Evolutionary conservation across 352 stramenopile species (phyloP), one percentile per base, ranked within the genome.

Genomic region (Globisporangium nunn): DNA sequence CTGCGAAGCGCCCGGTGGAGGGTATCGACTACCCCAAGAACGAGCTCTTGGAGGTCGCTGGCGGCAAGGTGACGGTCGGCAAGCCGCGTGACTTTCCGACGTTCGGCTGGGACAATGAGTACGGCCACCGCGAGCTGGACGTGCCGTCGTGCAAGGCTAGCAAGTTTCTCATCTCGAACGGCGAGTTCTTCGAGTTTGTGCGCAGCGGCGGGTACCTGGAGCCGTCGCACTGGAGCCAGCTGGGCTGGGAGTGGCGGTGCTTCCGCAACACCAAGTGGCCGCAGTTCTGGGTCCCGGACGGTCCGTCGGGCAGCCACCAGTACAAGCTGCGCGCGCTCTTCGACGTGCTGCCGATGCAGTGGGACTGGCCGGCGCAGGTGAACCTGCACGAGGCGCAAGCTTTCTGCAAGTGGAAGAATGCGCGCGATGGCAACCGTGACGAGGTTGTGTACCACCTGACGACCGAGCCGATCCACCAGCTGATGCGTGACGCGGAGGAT

Each of bases 51-150:
- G 52, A 78, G 1, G 81, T 98, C 2, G 48, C 71, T 0, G 80
- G 71, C 0, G 66, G 56, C 18, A 81, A 50, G 28, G 85, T 98
- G 23, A 63, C 76, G 15, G 70, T 98, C 43, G 95, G 95, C 37
- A 98, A 98, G 65, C 87, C 90, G 2, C 67, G 79, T 1, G 79
- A 93, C 53, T 98, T 97, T 66, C 89, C 90, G 43, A 96, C 88
- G 0, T 99, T 96, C 62, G 96, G 96, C 40, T 99, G 96, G 96
- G 96, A 99, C 70, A 98, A 98, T 68, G 96, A 98, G 70, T 99
- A 98, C 71, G 96, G 96, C 37, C 70, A 81, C 56, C 82, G 91
- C 31, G 72, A 85, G 15, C 67, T 98, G 2, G 67, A 82, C 4
- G 95, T 98, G 35, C 85, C 87, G 12, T 61, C 80, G 18, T 98